Evolutionary conservation across 208 protist species (phyloP).

Genomic region (Crithidia bombi): DNA sequence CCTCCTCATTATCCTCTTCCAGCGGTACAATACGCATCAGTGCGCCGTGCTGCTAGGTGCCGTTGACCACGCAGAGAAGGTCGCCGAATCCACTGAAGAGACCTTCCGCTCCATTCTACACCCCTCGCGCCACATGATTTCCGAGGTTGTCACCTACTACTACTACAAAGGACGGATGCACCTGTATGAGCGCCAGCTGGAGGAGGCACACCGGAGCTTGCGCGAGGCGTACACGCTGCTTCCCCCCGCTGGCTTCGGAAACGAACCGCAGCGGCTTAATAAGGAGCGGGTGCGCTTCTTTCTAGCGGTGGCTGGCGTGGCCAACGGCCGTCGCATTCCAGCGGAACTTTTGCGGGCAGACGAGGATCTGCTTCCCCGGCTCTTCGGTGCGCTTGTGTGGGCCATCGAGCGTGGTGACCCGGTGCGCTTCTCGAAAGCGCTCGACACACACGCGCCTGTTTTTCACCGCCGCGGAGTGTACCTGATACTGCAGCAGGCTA

Average conservation of each 20-base stretch:
- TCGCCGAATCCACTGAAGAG: slow-evolving; percentile 42
- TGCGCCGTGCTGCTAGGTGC: slow-evolving; percentile 67
- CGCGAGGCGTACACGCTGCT: slow-evolving; percentile 67
- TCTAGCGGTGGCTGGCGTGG: slow-evolving; percentile 63
- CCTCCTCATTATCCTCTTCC: slow-evolving; percentile 77
- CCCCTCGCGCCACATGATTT: slow-evolving; percentile 83
- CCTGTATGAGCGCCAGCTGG: slow-evolving; percentile 68
- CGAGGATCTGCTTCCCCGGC: slow-evolving; percentile 45
- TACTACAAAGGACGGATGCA: slow-evolving; percentile 81
- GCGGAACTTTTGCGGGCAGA: slow-evolving; percentile 47
- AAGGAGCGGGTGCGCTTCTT: slow-evolving; percentile 86
- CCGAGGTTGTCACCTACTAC: slow-evolving; percentile 79
- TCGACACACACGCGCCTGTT: slow-evolving; percentile 50
- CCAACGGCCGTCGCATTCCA: slow-evolving; percentile 54
- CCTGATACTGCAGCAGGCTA: slow-evolving; percentile 63
- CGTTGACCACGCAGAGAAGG: slow-evolving; percentile 65
- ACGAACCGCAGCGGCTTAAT: slow-evolving; percentile 65
- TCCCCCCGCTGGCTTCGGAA: slow-evolving; percentile 61
- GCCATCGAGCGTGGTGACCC: slow-evolving; percentile 66
- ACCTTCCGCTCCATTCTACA: slow-evolving; percentile 59
- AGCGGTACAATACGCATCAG: slow-evolving; percentile 84
- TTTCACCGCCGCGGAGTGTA: slow-evolving; percentile 78
- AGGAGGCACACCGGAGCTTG: slow-evolving; percentile 55
- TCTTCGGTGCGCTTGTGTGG: slow-evolving; percentile 54
- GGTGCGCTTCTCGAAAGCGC: slow-evolving; percentile 43